Base-by-base conservation (phyloP, 257 asterid genomes). In the Solanum tarijense region DNA sequence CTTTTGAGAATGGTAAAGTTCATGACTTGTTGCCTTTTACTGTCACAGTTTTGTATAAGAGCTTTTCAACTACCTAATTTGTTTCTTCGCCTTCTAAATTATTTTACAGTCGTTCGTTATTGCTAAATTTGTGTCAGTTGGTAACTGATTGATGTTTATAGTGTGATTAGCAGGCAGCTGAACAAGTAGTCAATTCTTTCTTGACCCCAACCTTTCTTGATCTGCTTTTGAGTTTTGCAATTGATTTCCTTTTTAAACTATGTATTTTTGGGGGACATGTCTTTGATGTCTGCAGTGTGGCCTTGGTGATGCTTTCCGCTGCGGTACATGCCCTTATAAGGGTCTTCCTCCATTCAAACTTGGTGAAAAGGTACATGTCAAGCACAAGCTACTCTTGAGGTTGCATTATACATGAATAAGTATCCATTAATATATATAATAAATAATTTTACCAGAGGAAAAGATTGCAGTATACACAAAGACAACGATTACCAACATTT, bases 231-330 rank as follows among this genome's bases (percentile, higher is more conserved):
- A 55, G 25, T 55, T 55, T 20, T 55, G 25, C 65, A 20, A 20
- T 55, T 55, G 65, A 20, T 55, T 55, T 55, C 23, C 11, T 7
- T 55, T 55, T 55, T 55, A 6, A 55, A 20, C 1, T 2, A 16
- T 32, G 23, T 41, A 39, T 78, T 79, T 79, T 16, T 72, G 89
- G 27, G 18, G 71, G 58, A 8, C 35, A 36, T 84, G 29, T 41
- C 21, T 89, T 85, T n/a, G 84, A 52, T 89, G 78, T 85, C 20
- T 91, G 90, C 95, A 97, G 98, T 96, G 99, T 90, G 98, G 98
- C 87, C 94, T 97, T 34, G 99, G 99, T 85, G 98, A 97, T 94
- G 99, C 98, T 86, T 97, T 96, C 82, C 96, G 99, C 76, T 95
- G 99, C 88, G 71, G 98, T 86, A 93, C 98, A 55, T 97, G 99